phyloP scores from a whole-genome alignment of 768 basidiomycete genomes.

The Cystobasidium onofrii region DNA sequence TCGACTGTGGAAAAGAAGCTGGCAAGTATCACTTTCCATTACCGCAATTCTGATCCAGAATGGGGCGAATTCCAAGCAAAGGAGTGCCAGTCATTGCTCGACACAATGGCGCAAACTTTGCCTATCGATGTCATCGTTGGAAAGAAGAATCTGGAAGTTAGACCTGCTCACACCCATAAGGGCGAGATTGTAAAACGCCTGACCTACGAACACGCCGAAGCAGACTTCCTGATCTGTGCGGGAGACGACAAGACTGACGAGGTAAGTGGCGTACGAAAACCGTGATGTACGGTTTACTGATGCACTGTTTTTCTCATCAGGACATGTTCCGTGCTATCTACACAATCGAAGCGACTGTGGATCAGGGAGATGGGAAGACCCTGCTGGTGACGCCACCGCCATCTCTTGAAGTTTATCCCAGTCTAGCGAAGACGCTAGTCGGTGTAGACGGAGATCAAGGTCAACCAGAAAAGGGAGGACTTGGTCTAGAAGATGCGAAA shows the following conservation, averaged over 20 bases:
- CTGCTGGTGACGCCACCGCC: slow-evolving; percentile 51
- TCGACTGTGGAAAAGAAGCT: slow-evolving; percentile 94
- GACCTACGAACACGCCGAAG: slow-evolving; percentile 82
- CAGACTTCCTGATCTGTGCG: slow-evolving; percentile 93
- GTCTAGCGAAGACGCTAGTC: slow-evolving; percentile 29
- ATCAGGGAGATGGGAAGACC: slow-evolving; percentile 53
- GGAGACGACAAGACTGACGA: slow-evolving; percentile 75
- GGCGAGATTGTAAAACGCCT: slow-evolving; percentile 96
- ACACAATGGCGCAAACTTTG: slow-evolving; percentile 87
- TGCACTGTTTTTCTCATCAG: slow-evolving; percentile 72
- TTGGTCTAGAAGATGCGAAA: background rate
- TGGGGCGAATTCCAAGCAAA: slow-evolving; percentile 81
- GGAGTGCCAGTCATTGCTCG: slow-evolving; percentile 89
- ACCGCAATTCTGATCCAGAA: slow-evolving; percentile 82
- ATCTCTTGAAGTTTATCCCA: slow-evolving; percentile 42
- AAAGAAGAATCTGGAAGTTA: slow-evolving; percentile 97
- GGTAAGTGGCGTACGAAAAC: slow-evolving; percentile 7
- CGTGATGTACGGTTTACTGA: background rate
- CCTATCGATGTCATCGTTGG: slow-evolving; percentile 75
- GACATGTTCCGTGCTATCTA: slow-evolving; percentile 91
- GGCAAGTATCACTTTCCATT: slow-evolving; percentile 97
- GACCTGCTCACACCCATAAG: slow-evolving; percentile 93
- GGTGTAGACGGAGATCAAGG: background rate
- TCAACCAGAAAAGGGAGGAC: background rate
- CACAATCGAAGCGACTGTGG: slow-evolving; percentile 34